phyloP scores from a whole-genome alignment of 176 grass and related monocot species.

The Eremochloa ophiuroides region DNA sequence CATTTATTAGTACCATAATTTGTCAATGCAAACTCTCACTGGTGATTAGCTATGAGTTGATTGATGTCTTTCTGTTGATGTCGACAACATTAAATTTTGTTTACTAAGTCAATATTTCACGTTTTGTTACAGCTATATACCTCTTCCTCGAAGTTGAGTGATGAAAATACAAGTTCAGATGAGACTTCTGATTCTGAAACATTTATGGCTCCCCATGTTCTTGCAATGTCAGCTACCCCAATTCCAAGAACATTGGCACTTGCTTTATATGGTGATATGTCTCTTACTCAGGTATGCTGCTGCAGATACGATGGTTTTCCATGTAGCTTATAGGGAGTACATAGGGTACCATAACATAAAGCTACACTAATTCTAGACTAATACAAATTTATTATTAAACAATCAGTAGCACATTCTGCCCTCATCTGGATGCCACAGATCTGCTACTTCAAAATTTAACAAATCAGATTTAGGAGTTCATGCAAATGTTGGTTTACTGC shows the following conservation, averaged over 20 bases:
- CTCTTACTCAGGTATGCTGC: conserved; percentile 77
- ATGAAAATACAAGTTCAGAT: conserved; percentile 37
- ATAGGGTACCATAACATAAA: neutral
- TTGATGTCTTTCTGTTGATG: conserved; percentile 19
- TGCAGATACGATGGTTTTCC: conserved; percentile 8
- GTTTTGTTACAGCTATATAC: conserved; percentile 58
- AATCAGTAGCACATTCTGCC: neutral
- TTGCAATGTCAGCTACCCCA: conserved; percentile 92
- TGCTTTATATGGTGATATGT: conserved; percentile 97
- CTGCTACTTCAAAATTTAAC: conserved; percentile 2
- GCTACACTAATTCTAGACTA: neutral
- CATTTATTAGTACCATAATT: conserved; percentile 18
- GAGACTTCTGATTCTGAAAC: conserved; percentile 56
- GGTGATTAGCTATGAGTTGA: neutral
- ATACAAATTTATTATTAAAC: conserved; percentile 12
- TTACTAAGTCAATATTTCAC: conserved; percentile 9
- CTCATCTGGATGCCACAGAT: neutral
- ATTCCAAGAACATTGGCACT: conserved; percentile 95
- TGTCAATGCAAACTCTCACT: neutral
- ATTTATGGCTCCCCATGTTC: conserved; percentile 97
- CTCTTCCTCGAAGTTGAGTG: conserved; percentile 37
- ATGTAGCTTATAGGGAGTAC: conserved; percentile 3
- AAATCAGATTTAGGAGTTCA: conserved; percentile 10
- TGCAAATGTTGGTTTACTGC: conserved; percentile 18
- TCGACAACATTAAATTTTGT: conserved; percentile 12